Conservation (phyloP, 768 basidiomycete genomes). For the Russula virescens region DNA sequence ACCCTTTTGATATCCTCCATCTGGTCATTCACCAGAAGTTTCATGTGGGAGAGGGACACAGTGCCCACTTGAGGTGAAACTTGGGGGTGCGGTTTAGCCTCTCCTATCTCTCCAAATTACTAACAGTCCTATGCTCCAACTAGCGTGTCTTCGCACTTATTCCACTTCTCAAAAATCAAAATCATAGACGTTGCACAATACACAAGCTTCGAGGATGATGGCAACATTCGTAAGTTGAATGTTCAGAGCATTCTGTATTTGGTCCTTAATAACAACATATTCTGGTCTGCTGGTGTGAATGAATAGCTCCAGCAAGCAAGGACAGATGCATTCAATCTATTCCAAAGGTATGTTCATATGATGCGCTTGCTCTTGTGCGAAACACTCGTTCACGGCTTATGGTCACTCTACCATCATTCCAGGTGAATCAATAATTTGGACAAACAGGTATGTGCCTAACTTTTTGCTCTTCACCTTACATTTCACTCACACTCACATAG, state of each 20-base stretch:
- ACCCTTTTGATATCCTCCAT: conserved; percentile 68
- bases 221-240: conserved; percentile 55
- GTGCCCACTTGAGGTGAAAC: conserved; percentile 80
- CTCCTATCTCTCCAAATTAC: neutral
- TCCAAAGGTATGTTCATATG: conserved; percentile 45
- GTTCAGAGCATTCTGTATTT: neutral
- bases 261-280: neutral
- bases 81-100: conserved; percentile 51
- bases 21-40: conserved; percentile 80
- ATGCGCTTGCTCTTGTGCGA: neutral
- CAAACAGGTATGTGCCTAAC: conserved; percentile 44
- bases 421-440: conserved; percentile 60
- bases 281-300: conserved; percentile 49
- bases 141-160: conserved; percentile 74
- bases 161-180: conserved; percentile 40
- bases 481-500: conserved; percentile 14
- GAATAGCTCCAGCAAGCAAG: conserved; percentile 63
- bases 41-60: conserved; percentile 46
- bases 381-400: conserved; percentile 10
- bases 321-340: conserved; percentile 57
- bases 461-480: no score
- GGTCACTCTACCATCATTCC: neutral
- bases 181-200: conserved; percentile 30
- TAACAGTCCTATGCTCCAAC: conserved; percentile 31
- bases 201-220: conserved; percentile 58